Evolutionary conservation across 805 yeast species (phyloP).

Genomic region (Saturnispora sanitii): DNA sequence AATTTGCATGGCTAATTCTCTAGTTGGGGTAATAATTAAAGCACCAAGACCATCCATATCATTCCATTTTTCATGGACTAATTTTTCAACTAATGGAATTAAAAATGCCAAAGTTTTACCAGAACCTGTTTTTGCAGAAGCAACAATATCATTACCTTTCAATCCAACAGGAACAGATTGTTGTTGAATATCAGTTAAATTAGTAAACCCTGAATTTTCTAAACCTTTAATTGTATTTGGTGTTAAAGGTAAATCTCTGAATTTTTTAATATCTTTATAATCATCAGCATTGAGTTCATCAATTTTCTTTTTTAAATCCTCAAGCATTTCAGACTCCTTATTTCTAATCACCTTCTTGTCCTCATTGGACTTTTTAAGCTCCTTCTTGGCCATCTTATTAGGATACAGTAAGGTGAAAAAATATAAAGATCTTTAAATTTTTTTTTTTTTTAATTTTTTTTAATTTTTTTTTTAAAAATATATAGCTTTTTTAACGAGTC

Average conservation of each 20-base stretch:
- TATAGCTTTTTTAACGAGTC: too few relatives aligned
- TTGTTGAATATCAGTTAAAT: constrained; percentile 79
- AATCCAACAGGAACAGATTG: constrained; percentile 67
- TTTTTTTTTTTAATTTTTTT: constrained; percentile 2
- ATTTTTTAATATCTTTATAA: constrained; percentile 35
- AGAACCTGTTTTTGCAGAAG: constrained; percentile 84
- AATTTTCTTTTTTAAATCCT: constrained; percentile 40
- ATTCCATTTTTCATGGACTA: constrained; percentile 63
- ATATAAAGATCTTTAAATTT: too few relatives aligned
- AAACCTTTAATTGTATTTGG: constrained; percentile 58
- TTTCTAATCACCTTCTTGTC: constrained; percentile 22
- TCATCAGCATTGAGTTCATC: constrained; percentile 41
- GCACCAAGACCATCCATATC: constrained; percentile 87
- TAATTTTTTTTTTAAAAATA: too few relatives aligned
- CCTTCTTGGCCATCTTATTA: constrained; percentile 23
- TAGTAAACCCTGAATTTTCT: constrained; percentile 64
- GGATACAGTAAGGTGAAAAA: too few relatives aligned
- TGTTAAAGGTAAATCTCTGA: constrained; percentile 72
- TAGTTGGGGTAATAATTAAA: constrained; percentile 78
- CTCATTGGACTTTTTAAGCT: constrained; percentile 21
- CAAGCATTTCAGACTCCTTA: constrained; percentile 28
- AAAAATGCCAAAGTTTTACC: constrained; percentile 86
- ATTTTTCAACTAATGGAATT: constrained; percentile 66
- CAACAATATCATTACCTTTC: constrained; percentile 71
- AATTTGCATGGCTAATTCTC: constrained; percentile 85